Evolutionary conservation across 2,329 filamentous ascomycete species (phyloP), one percentile per base, ranked within the genome.

Genomic region (Fusarium citri): DNA sequence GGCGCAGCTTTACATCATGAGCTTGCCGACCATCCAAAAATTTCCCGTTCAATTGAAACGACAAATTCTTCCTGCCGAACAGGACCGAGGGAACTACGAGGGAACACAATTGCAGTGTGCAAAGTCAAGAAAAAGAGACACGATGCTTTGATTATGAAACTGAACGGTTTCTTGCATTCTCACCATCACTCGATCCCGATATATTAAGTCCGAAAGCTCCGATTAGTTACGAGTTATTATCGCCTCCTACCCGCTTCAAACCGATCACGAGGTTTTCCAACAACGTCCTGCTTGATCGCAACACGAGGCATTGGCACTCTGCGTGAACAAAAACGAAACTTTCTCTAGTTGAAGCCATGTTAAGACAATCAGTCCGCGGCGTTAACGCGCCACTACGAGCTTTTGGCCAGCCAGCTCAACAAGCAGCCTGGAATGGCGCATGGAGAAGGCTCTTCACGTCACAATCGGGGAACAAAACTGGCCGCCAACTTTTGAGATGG

Each of bases 381-480:
- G 63, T 72, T 25, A 66, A 65, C 28, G 65, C 68, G 43, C 73
- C 73, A 18, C 53, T 71, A 23, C 71, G 56, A 55, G 66, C 61
- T 41, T 67, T 74, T 50, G 58, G 57, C 49, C 69, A 65, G 51
- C 23, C 70, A 31, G 63, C 47, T 34, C 69, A 74, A 40, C 60
- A 69, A 20, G 64, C 62, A 11, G 72, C 73, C 10, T 76, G 76
- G 74, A 76, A 74, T 50, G 71, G 69, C 37, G 68, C 69, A 30
- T 78, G 75, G 76, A 66, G 62, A 59, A 78, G 72, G 23, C 57
- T 76, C 22, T 75, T 78, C 22, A 75, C 64, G 23, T 74, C 77
- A 37, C 74, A 76, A 46, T 57, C 76, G 11, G 69, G 55, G 30
- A 57, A 55, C 30, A 71, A 66, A 46, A 25, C 55, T 16, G 47